A percentile compares a stretch with the other conserved stretches of the same genome.
Conservation (phyloP, 805 yeast genomes). For the Metschnikowia colocasiae region DNA sequence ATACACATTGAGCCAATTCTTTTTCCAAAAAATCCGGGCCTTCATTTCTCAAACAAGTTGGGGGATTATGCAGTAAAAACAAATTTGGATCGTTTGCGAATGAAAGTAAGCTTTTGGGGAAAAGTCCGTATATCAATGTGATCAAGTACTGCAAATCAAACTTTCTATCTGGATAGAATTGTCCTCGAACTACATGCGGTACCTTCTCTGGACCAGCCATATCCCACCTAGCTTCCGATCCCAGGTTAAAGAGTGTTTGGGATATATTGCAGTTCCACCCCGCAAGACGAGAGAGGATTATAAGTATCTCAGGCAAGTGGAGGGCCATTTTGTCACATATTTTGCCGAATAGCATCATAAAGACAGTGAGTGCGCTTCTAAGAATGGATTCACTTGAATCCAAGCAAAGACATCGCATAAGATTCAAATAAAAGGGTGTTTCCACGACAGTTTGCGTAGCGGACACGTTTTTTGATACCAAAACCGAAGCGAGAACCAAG, state of each 20-base stretch:
- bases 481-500: slow-evolving; percentile 34
- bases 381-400: slow-evolving; percentile 43
- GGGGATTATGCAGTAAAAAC: slow-evolving; percentile 25
- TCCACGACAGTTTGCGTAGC: slow-evolving; percentile 28
- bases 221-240: neutral
- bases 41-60: slow-evolving; percentile 11
- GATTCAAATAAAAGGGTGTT: slow-evolving; percentile 33
- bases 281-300: slow-evolving; percentile 41
- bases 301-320: slow-evolving; percentile 40
- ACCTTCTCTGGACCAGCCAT: neutral
- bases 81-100: slow-evolving; percentile 42
- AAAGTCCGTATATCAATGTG: slow-evolving; percentile 54
- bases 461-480: slow-evolving; percentile 27
- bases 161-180: slow-evolving; percentile 20
- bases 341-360: slow-evolving; percentile 42
- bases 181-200: neutral
- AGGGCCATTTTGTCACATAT: slow-evolving; percentile 31
- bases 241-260: neutral
- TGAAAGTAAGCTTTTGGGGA: slow-evolving; percentile 45
- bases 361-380: slow-evolving; percentile 28
- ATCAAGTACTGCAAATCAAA: slow-evolving; percentile 35
- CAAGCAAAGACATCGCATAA: slow-evolving; percentile 36
- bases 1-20: slow-evolving; percentile 25
- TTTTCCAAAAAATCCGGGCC: slow-evolving; percentile 34
- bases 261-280: slow-evolving; percentile 1